Conservation (phyloP, 148 eudicot species). For the Silene uniflora region DNA sequence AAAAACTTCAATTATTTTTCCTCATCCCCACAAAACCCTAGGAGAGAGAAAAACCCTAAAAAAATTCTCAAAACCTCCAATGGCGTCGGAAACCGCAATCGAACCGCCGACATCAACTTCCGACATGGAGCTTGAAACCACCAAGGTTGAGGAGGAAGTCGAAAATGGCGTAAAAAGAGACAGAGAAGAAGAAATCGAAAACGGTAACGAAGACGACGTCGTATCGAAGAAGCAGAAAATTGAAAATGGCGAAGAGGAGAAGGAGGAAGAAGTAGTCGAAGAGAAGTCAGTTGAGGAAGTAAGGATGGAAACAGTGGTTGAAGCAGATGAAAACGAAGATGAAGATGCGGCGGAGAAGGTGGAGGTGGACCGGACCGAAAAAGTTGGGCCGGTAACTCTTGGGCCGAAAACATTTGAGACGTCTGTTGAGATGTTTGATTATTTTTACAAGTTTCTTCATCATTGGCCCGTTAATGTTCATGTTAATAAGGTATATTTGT, state of each 20-base stretch:
- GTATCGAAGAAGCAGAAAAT: conserved; percentile 50
- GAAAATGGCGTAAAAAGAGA: conserved; percentile 39
- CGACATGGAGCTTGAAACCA: conserved; percentile 54
- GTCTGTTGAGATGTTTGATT: conserved; percentile 70
- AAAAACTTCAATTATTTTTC: neutral
- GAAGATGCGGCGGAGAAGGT: conserved; percentile 12
- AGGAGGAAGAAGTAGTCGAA: too few relatives aligned
- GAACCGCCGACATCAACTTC: conserved; percentile 25
- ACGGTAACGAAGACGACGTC: conserved; percentile 26
- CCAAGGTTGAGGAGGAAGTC: conserved; percentile 8
- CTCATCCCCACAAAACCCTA: conserved; percentile 28
- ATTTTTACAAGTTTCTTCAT: conserved; percentile 64
- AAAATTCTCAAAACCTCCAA: conserved; percentile 5
- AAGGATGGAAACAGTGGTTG: conserved; percentile 34
- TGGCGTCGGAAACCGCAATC: conserved; percentile 37
- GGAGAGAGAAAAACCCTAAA: conserved; percentile 14
- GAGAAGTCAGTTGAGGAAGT: conserved; percentile 67
- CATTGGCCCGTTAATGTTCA: conserved; percentile 56
- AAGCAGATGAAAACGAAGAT: conserved; percentile 1
- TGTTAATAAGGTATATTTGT: conserved; percentile 55
- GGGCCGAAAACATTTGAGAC: conserved; percentile 63
- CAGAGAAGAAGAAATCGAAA: conserved; percentile 42
- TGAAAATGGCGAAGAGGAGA: conserved; percentile 3
- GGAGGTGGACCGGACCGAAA: conserved; percentile 15
- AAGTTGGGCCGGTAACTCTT: conserved; percentile 36